Conservation (phyloP, 2,329 filamentous ascomycete species). For the Microthyrium microscopicum region DNA sequence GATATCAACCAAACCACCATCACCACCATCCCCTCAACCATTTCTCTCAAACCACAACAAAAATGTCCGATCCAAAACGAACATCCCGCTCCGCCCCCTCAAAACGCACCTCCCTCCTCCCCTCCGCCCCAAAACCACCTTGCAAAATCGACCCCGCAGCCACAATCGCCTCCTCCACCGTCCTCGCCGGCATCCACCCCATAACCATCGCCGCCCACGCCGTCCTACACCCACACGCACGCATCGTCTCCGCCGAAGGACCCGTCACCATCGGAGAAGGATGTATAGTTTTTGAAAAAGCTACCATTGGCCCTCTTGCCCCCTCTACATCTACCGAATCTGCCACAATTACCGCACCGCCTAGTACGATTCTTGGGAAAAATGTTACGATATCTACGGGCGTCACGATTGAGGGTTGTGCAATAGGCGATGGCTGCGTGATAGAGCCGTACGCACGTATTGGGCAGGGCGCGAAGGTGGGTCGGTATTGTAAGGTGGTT, state of each 20-base stretch:
- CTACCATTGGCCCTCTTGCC: conserved; percentile 24
- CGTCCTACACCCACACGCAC: conserved; percentile 72
- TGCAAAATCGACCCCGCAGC: conserved; percentile 28
- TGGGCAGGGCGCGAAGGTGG: conserved; percentile 18
- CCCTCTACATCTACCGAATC: too few relatives aligned
- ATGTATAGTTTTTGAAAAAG: conserved; percentile 62
- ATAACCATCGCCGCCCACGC: conserved; percentile 64
- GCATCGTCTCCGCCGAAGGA: conserved; percentile 24
- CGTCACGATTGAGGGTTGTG: conserved; percentile 21
- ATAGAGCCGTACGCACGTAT: conserved; percentile 1
- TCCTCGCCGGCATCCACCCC: conserved; percentile 51
- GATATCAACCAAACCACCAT: too few relatives aligned
- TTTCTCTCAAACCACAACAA: too few relatives aligned
- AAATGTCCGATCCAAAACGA: not conserved
- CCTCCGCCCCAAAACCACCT: conserved; percentile 21
- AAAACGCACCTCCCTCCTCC: conserved; percentile 18
- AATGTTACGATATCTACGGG: conserved; percentile 27
- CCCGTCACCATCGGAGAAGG: conserved; percentile 26
- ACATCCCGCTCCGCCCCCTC: conserved; percentile 10
- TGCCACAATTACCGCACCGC: conserved; percentile 10
- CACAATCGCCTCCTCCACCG: conserved; percentile 30
- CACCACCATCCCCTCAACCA: too few relatives aligned
- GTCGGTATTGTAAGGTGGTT: conserved; percentile 28
- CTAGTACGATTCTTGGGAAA: conserved; percentile 18
- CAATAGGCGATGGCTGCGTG: conserved; percentile 3